phyloP scores from a whole-genome alignment of 768 basidiomycete genomes.

The Bullera alba region DNA sequence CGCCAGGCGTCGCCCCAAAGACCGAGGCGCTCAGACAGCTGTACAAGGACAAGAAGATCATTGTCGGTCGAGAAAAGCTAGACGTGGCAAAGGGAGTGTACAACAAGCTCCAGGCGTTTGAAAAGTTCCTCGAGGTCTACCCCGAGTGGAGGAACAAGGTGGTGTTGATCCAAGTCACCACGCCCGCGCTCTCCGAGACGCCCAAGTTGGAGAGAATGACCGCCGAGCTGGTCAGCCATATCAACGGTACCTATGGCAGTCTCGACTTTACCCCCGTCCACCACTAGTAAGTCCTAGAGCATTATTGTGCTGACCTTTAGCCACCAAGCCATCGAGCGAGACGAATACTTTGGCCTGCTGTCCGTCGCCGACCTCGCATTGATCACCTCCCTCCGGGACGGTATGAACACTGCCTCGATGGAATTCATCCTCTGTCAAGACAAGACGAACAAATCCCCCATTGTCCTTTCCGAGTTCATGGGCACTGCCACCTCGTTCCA shows the following conservation, averaged over 20 bases:
- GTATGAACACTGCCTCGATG: slow-evolving; percentile 99
- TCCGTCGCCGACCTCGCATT: slow-evolving; percentile 89
- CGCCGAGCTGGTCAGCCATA: slow-evolving; percentile 85
- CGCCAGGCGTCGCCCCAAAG: slow-evolving; percentile 83
- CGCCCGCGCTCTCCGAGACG: slow-evolving; percentile 82
- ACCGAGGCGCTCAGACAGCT: slow-evolving; percentile 71
- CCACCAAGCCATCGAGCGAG: slow-evolving; percentile 93
- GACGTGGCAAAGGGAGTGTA: slow-evolving; percentile 97
- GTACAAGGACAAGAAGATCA: slow-evolving; percentile 96
- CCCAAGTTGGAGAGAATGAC: slow-evolving; percentile 89
- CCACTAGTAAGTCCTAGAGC: slow-evolving; percentile 69
- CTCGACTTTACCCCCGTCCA: slow-evolving; percentile 95
- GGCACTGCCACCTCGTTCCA: slow-evolving; percentile 89
- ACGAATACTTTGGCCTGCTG: slow-evolving; percentile 94
- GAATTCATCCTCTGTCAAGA: slow-evolving; percentile 95
- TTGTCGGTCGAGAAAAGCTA: slow-evolving; percentile 92
- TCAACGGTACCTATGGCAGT: slow-evolving; percentile 91
- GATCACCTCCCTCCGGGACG: slow-evolving; percentile 90
- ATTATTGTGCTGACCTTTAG: slow-evolving; percentile 47
- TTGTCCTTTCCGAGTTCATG: slow-evolving; percentile 95
- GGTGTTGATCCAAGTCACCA: slow-evolving; percentile 72
- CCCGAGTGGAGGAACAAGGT: slow-evolving; percentile 89
- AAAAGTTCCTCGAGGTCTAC: slow-evolving; percentile 85
- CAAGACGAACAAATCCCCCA: slow-evolving; percentile 66
- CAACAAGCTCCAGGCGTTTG: slow-evolving; percentile 93